These are phyloP conservation scores for Mangifera indica DNA, from an alignment of 345 rosid genomes.

Conservation along the genomic window DNA sequence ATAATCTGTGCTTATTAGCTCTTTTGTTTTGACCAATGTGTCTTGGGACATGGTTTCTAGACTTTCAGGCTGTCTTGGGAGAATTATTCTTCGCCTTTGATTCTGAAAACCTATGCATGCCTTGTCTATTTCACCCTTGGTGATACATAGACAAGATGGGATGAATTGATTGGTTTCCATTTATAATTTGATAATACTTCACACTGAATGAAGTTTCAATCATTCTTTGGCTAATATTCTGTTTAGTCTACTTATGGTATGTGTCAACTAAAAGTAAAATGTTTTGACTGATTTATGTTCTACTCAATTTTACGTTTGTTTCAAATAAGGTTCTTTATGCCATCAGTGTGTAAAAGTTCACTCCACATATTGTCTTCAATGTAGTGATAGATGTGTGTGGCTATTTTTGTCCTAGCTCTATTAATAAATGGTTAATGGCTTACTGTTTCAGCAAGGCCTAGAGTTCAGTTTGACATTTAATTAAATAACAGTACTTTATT, in stretches of 20 bases:
- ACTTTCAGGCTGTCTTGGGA: neutral
- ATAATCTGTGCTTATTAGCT: too few relatives aligned
- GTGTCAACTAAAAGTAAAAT: neutral
- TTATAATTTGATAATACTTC: neutral
- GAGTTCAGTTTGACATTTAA: neutral
- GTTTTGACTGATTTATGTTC: neutral
- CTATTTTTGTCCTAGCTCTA: neutral
- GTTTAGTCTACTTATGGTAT: neutral
- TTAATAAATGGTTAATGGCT: neutral
- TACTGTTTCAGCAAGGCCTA: neutral
- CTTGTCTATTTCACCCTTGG: neutral
- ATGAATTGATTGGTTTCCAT: neutral
- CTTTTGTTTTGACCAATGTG: neutral
- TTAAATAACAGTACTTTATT: neutral
- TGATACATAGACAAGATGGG: neutral
- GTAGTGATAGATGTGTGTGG: neutral
- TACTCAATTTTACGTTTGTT: neutral
- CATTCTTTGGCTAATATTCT: neutral
- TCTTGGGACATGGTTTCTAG: neutral
- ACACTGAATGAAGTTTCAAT: neutral
- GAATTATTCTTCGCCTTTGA: neutral
- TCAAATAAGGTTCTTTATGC: neutral
- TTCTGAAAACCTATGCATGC: neutral
- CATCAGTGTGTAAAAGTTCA: too few relatives aligned
- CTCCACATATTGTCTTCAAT: neutral